Evolutionary conservation across 345 rosid genomes (phyloP).

Genomic region (Angophora floribunda): DNA sequence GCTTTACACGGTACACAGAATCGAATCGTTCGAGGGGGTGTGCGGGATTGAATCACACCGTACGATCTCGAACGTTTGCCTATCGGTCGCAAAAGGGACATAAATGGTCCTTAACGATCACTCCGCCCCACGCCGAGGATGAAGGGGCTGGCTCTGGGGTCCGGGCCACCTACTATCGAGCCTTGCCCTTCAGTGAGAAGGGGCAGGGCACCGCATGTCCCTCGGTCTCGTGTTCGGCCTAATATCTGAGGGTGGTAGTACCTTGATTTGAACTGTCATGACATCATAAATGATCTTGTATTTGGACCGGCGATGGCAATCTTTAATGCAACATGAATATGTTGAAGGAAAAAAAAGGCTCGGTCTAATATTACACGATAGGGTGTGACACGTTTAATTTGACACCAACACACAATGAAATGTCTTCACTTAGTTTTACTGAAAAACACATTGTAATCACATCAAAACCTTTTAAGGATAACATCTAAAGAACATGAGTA

Average conservation of each 20-base stretch:
- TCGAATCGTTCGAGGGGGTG: background rate
- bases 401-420: background rate
- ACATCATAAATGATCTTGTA: background rate
- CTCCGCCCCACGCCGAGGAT: rapidly evolving
- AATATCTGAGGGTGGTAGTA: background rate
- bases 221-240: background rate
- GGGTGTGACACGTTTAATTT: background rate
- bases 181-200: background rate
- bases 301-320: background rate
- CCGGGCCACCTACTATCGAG: background rate
- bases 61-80: background rate
- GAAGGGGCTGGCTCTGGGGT: background rate
- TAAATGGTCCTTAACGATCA: background rate
- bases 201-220: background rate
- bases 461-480: background rate
- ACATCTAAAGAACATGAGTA: rapidly evolving
- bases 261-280: background rate
- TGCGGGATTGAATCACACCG: background rate
- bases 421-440: rapidly evolving
- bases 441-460: rapidly evolving
- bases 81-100: background rate
- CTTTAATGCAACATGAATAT: background rate
- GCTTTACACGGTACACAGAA: background rate
- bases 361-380: too few species aligned
- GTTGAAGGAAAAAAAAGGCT: background rate